These are phyloP conservation scores for Auricularia cornea DNA, from an alignment of 768 basidiomycete genomes.

Conservation along the genomic window DNA sequence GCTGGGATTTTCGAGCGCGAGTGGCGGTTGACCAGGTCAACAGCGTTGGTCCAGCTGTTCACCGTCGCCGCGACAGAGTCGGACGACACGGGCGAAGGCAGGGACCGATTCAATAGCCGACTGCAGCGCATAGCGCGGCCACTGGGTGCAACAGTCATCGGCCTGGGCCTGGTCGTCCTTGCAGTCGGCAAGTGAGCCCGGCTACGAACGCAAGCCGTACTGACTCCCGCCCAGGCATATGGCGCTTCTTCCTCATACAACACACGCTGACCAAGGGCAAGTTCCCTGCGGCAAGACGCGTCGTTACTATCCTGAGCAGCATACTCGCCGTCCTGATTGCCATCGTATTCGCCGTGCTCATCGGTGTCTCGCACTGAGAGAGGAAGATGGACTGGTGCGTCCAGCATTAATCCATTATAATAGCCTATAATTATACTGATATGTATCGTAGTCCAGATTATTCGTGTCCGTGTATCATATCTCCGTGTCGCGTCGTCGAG, in stretches of 20 bases:
- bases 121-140: constrained; percentile 35
- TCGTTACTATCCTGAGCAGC: constrained; percentile 33
- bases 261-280: constrained; percentile 38
- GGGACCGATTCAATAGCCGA: constrained; percentile 1
- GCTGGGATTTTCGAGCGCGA: background rate
- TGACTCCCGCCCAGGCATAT: constrained; percentile 29
- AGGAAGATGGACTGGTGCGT: too few species aligned
- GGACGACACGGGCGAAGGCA: background rate
- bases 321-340: constrained; percentile 33
- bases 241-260: constrained; percentile 49
- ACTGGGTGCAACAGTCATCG: constrained; percentile 41
- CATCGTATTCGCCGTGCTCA: constrained; percentile 35
- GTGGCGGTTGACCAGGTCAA: background rate
- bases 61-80: constrained; percentile 22
- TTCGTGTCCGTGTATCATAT: background rate
- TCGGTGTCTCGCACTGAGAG: constrained; percentile 19
- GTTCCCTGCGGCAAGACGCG: constrained; percentile 47
- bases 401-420: too few species aligned
- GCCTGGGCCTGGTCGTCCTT: constrained; percentile 40
- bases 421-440: background rate
- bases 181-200: constrained; percentile 41
- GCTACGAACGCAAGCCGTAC: too few species aligned
- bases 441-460: background rate
- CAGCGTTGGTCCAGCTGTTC: constrained; percentile 53
- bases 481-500: background rate